Evolutionary conservation across 306 rosid species (phyloP), one percentile per base, ranked within the genome.

Genomic region (Potentilla sterilis): DNA sequence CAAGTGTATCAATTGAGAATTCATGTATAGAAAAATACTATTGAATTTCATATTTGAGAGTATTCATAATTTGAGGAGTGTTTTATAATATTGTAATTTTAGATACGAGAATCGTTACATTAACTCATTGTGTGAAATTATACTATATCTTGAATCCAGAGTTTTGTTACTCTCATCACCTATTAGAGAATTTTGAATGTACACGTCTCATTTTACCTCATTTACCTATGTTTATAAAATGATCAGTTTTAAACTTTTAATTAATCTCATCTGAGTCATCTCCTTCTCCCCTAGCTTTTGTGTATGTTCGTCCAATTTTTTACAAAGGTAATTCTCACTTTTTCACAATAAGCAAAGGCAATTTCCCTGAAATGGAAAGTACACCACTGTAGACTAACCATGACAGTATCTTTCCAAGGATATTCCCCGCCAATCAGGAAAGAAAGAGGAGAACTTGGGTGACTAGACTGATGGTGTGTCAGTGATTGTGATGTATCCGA

Each of bases 341-440:
- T 59, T 21, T 69, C 61, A 70, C 61, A 10, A 0, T 8, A 7
- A n/a, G 49, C 28, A 49, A 35, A 14, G 18, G 12, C 48, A 19
- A 5, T 3, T 24, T 22, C 55, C 14, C 55, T 13, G 12, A 43
- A 6, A 28, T 42, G 59, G 58, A 44, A 61, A 43, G 59, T 59
- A 32, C n/a, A 43, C n/a, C 28, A 18, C 49, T 28, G 44, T 42
- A 5, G 12, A 59, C 28, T 3, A 58, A 41, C 67, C 2, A 7
- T 16, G 0, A 14, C 11, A 11, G 70, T 8, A 74, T 61, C 59
- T 61, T 74, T 44, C 12, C 2, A 1, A 4, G 77, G 21, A 74
- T 74, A 74, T 74, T 61, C 70, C 69, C 4, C 69, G 47, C 47
- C 47, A 18, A 38, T 19, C 5, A 38, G 46, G 55, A 58, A 64